Base-by-base conservation (phyloP, 2,329 filamentous ascomycete genomes). In the Paracorniculantispora psalliotae region DNA sequence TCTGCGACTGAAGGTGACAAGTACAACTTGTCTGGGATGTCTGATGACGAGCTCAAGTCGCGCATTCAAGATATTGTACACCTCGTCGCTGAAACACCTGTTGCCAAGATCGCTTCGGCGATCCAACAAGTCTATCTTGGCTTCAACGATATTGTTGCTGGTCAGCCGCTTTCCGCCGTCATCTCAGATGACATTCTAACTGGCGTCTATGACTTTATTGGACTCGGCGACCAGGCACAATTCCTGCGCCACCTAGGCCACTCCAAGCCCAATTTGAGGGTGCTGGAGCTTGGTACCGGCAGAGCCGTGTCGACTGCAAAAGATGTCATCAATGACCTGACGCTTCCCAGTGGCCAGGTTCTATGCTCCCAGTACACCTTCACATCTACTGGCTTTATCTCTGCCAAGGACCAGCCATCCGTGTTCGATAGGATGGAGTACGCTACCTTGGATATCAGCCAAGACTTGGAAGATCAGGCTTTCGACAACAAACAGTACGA, bases 261-360 rank as follows among this genome's bases (percentile, higher is more conserved):
- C 64, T 67, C 63, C 1, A 66, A 65, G 4, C 64, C 66, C 4
- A 63, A 65, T 13, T 63, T 77, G 10, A 66, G 69, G 3, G 67
- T 78, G 37, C 65, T 79, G 1, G 76, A 79, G 58, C 67, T 79
- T n/a, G 76, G 75, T 2, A 73, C 72, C 1, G 75, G 75, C 1
- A 77, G 30, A 33, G 30, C 71, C 1, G 73, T 74, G 5, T 67
- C 67, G 9, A 67, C 72, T 9, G 73, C 73, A 0, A 64, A 68
- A 2, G 57, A 55, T 1, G 65, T 79, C 5, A 63, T 80, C 2
- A 52, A 59, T 2, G 59, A 60, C 9, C 61, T 69, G 2, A 53
- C 39, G 12, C 50, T 59, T 19, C 50, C 54, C 2, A 57, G 59
- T 23, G 63, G 63, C 10, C 61, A 58, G 10, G 51, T 61, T 4